Percentiles rank a stretch among this genome's conserved stretches.
Evolutionary conservation across 441 rosid genomes (phyloP).

Genomic region (Adansonia grandidieri): DNA sequence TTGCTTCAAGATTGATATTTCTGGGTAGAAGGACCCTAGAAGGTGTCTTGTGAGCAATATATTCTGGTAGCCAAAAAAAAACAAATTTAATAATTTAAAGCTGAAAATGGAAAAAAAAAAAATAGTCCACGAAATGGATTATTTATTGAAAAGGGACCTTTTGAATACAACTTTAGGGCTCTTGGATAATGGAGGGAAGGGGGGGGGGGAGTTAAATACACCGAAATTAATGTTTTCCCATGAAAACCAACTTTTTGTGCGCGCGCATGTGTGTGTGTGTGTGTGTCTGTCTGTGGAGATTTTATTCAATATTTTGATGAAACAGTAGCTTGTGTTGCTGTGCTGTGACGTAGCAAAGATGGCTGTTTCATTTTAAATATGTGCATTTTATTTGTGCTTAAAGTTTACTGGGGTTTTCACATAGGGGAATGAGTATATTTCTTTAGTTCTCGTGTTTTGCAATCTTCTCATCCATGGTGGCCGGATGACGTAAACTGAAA

Average conservation of each 20-base stretch:
- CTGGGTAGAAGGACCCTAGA: background rate
- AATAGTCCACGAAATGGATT: background rate
- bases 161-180: background rate
- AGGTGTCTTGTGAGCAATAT: background rate
- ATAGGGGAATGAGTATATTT: background rate
- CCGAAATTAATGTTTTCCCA: background rate
- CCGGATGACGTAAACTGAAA: background rate
- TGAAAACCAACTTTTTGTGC: background rate
- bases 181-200: background rate
- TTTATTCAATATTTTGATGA: background rate
- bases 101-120: background rate
- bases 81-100: background rate
- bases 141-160: background rate
- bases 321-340: background rate
- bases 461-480: background rate
- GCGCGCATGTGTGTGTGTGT: too few species aligned
- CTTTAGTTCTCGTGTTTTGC: background rate
- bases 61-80: background rate
- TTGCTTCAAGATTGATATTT: background rate
- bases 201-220: too few species aligned
- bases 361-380: background rate
- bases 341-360: background rate
- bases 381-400: conserved; percentile 1
- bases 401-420: background rate
- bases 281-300: background rate